Conservation (phyloP, 805 yeast species). For the Teunomyces tritomae region DNA sequence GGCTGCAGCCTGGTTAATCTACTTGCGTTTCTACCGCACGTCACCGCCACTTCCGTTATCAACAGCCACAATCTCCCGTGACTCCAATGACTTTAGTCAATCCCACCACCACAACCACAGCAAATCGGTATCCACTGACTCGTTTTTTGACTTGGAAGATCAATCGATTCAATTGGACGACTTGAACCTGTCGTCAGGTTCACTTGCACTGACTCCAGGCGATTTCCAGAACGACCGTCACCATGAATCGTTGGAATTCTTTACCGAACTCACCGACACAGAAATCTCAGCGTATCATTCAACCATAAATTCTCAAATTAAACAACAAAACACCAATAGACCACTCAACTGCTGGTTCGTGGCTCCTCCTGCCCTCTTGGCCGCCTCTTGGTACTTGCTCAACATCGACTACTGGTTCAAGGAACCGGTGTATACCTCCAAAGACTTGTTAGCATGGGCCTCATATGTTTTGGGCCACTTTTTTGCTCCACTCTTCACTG, state of each 20-base stretch:
- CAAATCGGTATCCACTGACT: neutral
- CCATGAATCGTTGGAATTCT: constrained; percentile 6
- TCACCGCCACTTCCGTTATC: neutral
- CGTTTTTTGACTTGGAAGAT: neutral
- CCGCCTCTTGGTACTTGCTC: constrained; percentile 47
- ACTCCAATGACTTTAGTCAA: neutral
- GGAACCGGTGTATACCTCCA: constrained; percentile 39
- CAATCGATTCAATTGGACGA: constrained; percentile 1
- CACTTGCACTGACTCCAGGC: constrained; percentile 5
- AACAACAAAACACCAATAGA: constrained; percentile 2
- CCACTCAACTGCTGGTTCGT: constrained; percentile 22
- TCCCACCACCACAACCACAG: neutral
- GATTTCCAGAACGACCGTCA: constrained; percentile 11
- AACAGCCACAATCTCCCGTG: neutral
- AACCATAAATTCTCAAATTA: constrained; percentile 5
- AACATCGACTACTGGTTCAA: constrained; percentile 45
- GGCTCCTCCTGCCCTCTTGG: constrained; percentile 41
- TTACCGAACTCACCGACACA: constrained; percentile 1
- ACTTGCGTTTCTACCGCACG: constrained; percentile 12
- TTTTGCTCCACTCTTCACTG: constrained; percentile 58
- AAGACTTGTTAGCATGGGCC: constrained; percentile 59
- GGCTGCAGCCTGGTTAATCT: constrained; percentile 9
- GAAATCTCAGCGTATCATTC: constrained; percentile 6
- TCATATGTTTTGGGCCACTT: constrained; percentile 63
- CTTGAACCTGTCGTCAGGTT: neutral